Conservation (phyloP, 2,329 filamentous ascomycete genomes). For the Beauveria brongniartii region DNA sequence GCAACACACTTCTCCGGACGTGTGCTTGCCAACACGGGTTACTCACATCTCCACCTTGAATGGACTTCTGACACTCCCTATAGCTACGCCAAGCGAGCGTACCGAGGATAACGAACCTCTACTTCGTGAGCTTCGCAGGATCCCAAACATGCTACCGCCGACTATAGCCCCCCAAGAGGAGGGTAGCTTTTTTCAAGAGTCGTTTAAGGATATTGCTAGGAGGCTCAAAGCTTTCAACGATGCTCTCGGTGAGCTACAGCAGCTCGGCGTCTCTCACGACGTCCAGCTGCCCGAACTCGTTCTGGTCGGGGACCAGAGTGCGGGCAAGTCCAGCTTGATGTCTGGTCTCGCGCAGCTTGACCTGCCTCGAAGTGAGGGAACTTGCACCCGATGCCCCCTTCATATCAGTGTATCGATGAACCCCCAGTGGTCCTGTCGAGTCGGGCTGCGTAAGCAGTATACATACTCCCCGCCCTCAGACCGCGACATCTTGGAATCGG, state of each 20-base stretch:
- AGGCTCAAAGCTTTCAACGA: constrained; percentile 58
- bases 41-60: background rate
- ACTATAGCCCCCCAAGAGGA: constrained; percentile 21
- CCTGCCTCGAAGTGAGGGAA: constrained; percentile 61
- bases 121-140: constrained; percentile 28
- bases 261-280: constrained; percentile 63
- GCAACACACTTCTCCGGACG: background rate
- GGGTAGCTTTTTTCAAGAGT: constrained; percentile 34
- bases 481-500: constrained; percentile 32
- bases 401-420: constrained; percentile 62
- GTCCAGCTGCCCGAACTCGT: constrained; percentile 71
- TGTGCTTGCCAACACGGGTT: background rate
- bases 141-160: constrained; percentile 16
- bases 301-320: constrained; percentile 76
- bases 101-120: constrained; percentile 28
- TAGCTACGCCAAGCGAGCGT: constrained; percentile 31
- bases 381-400: constrained; percentile 73
- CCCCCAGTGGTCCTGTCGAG: constrained; percentile 57
- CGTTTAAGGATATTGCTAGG: constrained; percentile 48
- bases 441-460: constrained; percentile 61
- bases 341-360: constrained; percentile 61
- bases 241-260: constrained; percentile 58
- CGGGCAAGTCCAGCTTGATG: constrained; percentile 68
- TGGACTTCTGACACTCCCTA: background rate
- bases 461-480: constrained; percentile 37